Evolutionary conservation across 345 rosid species (phyloP).

Genomic region (Adansonia digitata): DNA sequence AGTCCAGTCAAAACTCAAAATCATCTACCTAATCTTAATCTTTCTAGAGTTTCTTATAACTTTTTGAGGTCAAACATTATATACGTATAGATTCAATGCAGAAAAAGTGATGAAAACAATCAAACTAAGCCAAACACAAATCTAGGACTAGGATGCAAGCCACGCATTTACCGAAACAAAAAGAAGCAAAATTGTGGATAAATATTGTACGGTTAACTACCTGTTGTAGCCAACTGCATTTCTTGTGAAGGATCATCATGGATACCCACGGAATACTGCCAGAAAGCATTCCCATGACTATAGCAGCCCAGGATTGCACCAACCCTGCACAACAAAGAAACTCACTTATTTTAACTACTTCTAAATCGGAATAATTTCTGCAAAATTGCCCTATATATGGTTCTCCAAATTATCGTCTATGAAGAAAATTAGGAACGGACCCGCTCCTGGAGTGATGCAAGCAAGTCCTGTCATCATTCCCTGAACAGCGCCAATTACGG

Average conservation of each 20-base stretch:
- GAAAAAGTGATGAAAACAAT: neutral
- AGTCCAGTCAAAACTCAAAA: no score
- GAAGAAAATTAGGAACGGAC: slow-evolving; percentile 22
- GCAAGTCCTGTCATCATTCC: slow-evolving; percentile 94
- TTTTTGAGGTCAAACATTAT: neutral
- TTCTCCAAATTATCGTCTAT: neutral
- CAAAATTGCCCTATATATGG: neutral
- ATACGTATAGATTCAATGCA: neutral
- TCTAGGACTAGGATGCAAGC: no score
- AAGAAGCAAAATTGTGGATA: neutral
- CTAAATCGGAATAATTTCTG: neutral
- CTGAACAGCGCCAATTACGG: slow-evolving; percentile 90
- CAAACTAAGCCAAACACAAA: neutral
- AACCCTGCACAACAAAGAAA: slow-evolving; percentile 43
- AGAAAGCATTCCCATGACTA: slow-evolving; percentile 62
- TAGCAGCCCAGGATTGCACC: slow-evolving; percentile 93
- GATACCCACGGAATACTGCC: slow-evolving; percentile 93
- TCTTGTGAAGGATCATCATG: slow-evolving; percentile 93
- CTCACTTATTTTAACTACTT: neutral
- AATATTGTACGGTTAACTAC: slow-evolving; percentile 17
- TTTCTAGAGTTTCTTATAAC: neutral
- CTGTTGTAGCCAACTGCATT: slow-evolving; percentile 55
- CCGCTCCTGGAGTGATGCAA: slow-evolving; percentile 93
- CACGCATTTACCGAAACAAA: neutral
- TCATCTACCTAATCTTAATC: neutral